These are phyloP conservation scores for Penicillium fimorum DNA, from an alignment of 495 filamentous ascomycete genomes.

Conservation along the genomic window DNA sequence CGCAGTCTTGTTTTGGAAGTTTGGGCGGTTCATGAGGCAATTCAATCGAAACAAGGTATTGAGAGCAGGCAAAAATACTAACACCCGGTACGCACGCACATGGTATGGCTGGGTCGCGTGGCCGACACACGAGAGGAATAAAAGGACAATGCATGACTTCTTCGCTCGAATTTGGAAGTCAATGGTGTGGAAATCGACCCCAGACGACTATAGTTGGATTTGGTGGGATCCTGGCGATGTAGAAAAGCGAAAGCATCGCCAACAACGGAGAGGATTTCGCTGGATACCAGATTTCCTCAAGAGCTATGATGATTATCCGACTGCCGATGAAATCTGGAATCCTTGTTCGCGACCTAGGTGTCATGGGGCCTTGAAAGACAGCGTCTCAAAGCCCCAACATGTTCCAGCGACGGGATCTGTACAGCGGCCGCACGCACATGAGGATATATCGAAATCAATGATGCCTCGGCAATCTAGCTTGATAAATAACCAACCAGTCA, in stretches of 20 bases:
- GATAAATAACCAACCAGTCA: neutral
- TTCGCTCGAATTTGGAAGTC: constrained; percentile 23
- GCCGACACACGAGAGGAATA: constrained; percentile 35
- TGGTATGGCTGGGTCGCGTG: constrained; percentile 49
- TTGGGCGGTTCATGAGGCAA: constrained; percentile 36
- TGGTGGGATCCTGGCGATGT: constrained; percentile 45
- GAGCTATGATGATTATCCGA: constrained; percentile 29
- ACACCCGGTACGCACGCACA: constrained; percentile 40
- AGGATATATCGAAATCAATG: neutral
- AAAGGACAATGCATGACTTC: constrained; percentile 21
- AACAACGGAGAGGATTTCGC: constrained; percentile 12
- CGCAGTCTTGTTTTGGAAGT: constrained; percentile 43
- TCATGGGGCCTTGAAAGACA: constrained; percentile 17
- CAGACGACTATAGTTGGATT: constrained; percentile 37
- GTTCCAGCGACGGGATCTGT: neutral
- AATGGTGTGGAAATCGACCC: constrained; percentile 38
- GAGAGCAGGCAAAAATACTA: constrained; percentile 29
- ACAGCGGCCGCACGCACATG: neutral
- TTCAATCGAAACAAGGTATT: constrained; percentile 38
- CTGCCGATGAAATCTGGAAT: constrained; percentile 32
- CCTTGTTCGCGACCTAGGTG: constrained; percentile 16
- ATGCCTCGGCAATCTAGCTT: neutral
- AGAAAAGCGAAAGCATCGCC: constrained; percentile 18
- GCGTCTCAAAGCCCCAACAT: neutral
- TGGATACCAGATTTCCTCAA: constrained; percentile 29